Percentiles rank a stretch among this genome's conserved stretches.
phyloP scores from a whole-genome alignment of 192 early-diverging fungal genomes.

The Backusella australiensis region DNA sequence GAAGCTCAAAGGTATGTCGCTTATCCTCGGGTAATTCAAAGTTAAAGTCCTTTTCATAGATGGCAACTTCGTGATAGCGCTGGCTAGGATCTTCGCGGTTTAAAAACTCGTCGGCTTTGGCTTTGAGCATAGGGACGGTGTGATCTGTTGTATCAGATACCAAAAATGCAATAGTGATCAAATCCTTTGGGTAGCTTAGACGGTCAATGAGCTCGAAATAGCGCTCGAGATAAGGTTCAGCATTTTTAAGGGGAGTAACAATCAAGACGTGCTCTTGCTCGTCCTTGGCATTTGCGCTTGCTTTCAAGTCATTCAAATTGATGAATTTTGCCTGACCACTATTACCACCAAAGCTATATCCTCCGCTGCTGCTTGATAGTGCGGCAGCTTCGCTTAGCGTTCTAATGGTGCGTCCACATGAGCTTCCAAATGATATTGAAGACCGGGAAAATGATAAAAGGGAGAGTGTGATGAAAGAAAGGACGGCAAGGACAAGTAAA shows the following conservation, averaged over 20 bases:
- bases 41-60: conserved; percentile 56
- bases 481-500: not conserved
- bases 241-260: conserved; percentile 57
- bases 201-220: conserved; percentile 56
- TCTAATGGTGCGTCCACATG: conserved; percentile 7
- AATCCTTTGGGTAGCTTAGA: conserved; percentile 46
- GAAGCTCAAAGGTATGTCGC: conserved; percentile 47
- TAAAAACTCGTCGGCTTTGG: conserved; percentile 20
- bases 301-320: conserved; percentile 19
- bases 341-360: not conserved
- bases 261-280: conserved; percentile 41
- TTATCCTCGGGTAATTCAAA: conserved; percentile 46
- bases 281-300: conserved; percentile 19
- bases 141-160: conserved; percentile 58
- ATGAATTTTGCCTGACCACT: conserved; percentile 11
- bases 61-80: conserved; percentile 43
- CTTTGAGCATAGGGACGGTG: conserved; percentile 46
- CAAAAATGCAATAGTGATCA: conserved; percentile 51
- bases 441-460: conserved; percentile 6
- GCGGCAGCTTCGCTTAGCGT: conserved; percentile 9
- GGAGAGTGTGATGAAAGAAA: conserved; percentile 7
- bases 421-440: conserved; percentile 4
- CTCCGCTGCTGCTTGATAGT: not conserved
- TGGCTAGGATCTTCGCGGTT: conserved; percentile 8
- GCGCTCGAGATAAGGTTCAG: conserved; percentile 45